phyloP scores from a whole-genome alignment of 140 eudicot species.

The Stevia rebaudiana region DNA sequence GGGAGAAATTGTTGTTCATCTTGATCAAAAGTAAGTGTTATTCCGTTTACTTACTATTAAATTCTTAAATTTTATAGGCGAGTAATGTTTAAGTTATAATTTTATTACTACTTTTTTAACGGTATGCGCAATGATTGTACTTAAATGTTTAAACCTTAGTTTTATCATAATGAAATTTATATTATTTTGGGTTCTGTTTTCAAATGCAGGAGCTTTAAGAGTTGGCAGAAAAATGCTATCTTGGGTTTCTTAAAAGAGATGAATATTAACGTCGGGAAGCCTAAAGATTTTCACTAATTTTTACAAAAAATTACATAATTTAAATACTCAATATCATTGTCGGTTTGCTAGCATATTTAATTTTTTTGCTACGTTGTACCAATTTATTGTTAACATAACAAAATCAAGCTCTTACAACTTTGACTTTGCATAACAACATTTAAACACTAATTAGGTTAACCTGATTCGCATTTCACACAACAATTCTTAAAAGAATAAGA shows the following conservation, averaged over 20 bases:
- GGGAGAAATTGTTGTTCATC: slow-evolving; percentile 57
- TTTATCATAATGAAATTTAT: neutral
- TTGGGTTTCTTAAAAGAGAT: slow-evolving; percentile 41
- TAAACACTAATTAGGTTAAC: slow-evolving; percentile 7
- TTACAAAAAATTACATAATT: neutral
- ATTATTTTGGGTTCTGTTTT: neutral
- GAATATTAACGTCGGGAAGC: slow-evolving; percentile 53
- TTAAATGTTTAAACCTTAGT: too few relatives aligned
- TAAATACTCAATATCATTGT: neutral
- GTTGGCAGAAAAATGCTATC: slow-evolving; percentile 67
- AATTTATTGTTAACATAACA: neutral
- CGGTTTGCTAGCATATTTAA: neutral
- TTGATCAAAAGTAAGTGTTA: slow-evolving; percentile 50
- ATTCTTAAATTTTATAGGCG: too few relatives aligned
- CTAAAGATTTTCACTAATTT: slow-evolving; percentile 41
- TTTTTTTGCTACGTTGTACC: slow-evolving; percentile 17
- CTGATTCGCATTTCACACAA: slow-evolving; percentile 13
- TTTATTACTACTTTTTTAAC: too few relatives aligned
- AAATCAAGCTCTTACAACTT: neutral
- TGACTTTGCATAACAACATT: neutral
- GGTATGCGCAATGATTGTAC: too few relatives aligned
- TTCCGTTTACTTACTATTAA: too few relatives aligned
- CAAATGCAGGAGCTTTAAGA: slow-evolving; percentile 66
- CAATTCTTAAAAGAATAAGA: slow-evolving; percentile 1
- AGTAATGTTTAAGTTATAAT: neutral